These are phyloP conservation scores for Yueomyces sp. DNA, from an alignment of 805 yeast species.

Conservation along the genomic window DNA sequence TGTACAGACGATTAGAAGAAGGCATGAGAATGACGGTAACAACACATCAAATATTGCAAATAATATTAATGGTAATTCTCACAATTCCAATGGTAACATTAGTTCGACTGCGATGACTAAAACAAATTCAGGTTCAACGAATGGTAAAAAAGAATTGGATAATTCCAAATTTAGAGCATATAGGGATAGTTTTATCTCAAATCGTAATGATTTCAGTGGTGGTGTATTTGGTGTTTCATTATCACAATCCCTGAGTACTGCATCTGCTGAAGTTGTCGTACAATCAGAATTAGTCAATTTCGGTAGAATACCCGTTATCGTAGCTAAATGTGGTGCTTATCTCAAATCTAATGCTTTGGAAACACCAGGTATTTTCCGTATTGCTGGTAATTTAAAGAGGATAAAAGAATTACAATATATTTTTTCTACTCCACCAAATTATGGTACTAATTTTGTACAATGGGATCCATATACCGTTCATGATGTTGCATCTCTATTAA, in stretches of 20 bases:
- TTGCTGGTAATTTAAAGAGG: constrained; percentile 83
- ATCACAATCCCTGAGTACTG: constrained; percentile 53
- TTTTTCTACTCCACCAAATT: constrained; percentile 79
- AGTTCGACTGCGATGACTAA: too few relatives aligned
- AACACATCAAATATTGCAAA: neutral
- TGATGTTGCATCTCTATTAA: constrained; percentile 84
- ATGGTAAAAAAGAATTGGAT: neutral
- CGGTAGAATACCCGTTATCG: constrained; percentile 83
- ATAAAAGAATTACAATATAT: constrained; percentile 72
- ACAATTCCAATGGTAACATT: too few relatives aligned
- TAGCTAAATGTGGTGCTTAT: constrained; percentile 89
- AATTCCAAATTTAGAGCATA: constrained; percentile 18
- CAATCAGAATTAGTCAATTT: constrained; percentile 56
- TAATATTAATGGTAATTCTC: too few relatives aligned
- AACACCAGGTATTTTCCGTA: constrained; percentile 84
- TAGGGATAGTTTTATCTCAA: constrained; percentile 26
- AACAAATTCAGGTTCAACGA: neutral
- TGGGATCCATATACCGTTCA: constrained; percentile 96
- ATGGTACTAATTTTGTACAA: constrained; percentile 62
- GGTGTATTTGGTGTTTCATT: constrained; percentile 72
- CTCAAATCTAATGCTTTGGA: constrained; percentile 65
- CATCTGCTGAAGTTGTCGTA: constrained; percentile 48
- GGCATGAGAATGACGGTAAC: too few relatives aligned
- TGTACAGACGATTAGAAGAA: neutral
- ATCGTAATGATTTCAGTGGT: constrained; percentile 27